Conservation (phyloP, 2,329 filamentous ascomycete species). For the Daldinia sp. region DNA sequence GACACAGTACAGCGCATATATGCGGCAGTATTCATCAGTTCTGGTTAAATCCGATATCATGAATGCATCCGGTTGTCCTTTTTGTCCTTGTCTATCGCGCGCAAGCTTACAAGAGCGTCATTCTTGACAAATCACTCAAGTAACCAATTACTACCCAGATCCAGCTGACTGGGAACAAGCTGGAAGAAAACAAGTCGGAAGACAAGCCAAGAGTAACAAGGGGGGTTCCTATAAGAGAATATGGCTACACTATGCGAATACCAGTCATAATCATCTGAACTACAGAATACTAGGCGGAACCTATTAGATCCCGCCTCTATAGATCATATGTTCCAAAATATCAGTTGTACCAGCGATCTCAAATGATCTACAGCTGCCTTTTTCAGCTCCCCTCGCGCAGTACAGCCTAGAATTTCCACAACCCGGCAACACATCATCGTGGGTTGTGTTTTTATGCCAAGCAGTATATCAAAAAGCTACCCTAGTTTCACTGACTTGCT, state of each 20-base stretch:
- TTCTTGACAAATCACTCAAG: conserved; percentile 13
- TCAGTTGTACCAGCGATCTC: conserved; percentile 20
- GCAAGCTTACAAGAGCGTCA: neutral
- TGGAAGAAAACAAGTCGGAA: conserved; percentile 6
- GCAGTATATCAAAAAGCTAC: neutral
- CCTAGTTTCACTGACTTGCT: neutral
- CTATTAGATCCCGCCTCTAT: conserved; percentile 12
- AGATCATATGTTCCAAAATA: conserved; percentile 28
- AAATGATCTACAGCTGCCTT: conserved; percentile 24
- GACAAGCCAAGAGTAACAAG: conserved; percentile 4
- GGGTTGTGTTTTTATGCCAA: neutral
- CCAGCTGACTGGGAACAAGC: conserved; percentile 32
- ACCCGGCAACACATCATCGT: neutral
- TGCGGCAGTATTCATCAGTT: conserved; percentile 20
- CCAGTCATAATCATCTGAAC: conserved; percentile 27
- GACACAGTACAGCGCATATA: conserved; percentile 7
- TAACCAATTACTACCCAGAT: conserved; percentile 23
- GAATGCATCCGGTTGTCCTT: conserved; percentile 14
- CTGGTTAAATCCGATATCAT: conserved; percentile 11
- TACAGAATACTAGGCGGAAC: conserved; percentile 17
- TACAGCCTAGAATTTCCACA: neutral
- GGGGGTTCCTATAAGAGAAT: conserved; percentile 1
- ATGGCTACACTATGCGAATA: conserved; percentile 10
- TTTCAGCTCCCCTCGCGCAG: conserved; percentile 21
- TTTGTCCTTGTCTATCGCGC: neutral